phyloP scores from a whole-genome alignment of 2,329 filamentous ascomycete species.

The Cryphonectria japonica region DNA sequence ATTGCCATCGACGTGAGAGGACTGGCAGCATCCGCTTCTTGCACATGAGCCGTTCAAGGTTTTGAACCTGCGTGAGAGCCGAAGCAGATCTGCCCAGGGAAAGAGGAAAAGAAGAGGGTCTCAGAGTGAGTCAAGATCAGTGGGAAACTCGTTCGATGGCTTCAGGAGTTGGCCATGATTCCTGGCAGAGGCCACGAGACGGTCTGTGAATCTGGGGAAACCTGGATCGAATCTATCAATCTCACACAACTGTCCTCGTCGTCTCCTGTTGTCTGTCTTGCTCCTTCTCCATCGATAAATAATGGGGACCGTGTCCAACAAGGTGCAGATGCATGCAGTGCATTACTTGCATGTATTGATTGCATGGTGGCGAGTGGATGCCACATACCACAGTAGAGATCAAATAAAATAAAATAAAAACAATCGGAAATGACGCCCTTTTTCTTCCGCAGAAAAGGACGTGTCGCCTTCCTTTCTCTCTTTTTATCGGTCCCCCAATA shows the following conservation, averaged over 20 bases:
- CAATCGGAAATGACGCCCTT: slow-evolving; percentile 2
- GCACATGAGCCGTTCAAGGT: neutral
- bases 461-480: neutral
- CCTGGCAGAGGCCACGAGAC: slow-evolving; percentile 10
- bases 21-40: neutral
- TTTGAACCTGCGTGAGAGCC: neutral
- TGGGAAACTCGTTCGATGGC: neutral
- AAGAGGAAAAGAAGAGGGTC: neutral
- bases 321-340: slow-evolving; percentile 1
- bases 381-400: neutral
- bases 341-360: neutral
- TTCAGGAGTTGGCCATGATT: neutral
- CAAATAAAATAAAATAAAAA: neutral
- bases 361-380: slow-evolving; percentile 1
- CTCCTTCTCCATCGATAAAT: neutral
- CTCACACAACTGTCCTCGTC: neutral
- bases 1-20: slow-evolving; percentile 20
- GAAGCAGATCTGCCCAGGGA: slow-evolving; percentile 5
- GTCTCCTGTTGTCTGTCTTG: neutral
- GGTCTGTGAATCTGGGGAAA: slow-evolving; percentile 21
- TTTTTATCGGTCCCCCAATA: neutral
- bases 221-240: neutral
- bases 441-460: neutral
- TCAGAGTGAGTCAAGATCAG: neutral
- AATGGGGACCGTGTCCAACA: neutral